Evolutionary conservation across 1,284 basidiomycete genomes (phyloP).

Genomic region (Irpex rosettiformis): DNA sequence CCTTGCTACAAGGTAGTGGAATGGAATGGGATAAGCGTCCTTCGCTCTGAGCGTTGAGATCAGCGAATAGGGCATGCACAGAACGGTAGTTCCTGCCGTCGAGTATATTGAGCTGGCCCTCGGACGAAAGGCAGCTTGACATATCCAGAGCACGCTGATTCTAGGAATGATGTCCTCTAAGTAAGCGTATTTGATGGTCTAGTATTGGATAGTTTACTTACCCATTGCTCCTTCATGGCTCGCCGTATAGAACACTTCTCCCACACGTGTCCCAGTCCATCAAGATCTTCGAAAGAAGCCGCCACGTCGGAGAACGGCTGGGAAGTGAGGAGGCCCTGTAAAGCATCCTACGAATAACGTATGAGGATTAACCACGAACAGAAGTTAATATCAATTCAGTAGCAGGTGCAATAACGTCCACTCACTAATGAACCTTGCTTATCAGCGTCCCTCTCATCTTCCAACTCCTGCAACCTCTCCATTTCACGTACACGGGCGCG

Average conservation of each 20-base stretch:
- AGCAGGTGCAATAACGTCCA: too few relatives aligned
- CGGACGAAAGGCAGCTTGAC: neutral
- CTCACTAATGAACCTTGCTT: neutral
- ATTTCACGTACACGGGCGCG: slow-evolving; percentile 1
- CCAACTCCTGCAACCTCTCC: slow-evolving; percentile 8
- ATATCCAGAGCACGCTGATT: too few relatives aligned
- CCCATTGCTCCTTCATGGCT: neutral
- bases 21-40: neutral
- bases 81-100: neutral
- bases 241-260: neutral
- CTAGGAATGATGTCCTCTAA: neutral
- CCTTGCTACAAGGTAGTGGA: neutral
- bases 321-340: neutral
- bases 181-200: neutral
- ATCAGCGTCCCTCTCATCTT: slow-evolving; percentile 4
- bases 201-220: neutral
- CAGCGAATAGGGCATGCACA: neutral
- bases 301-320: neutral
- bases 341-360: neutral
- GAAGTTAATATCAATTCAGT: too few relatives aligned
- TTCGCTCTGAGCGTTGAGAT: neutral
- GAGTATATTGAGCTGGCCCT: neutral
- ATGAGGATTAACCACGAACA: too few relatives aligned
- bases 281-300: neutral
- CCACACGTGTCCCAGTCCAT: neutral